Evolutionary conservation across 2,329 filamentous ascomycete genomes (phyloP), one percentile per base, ranked within the genome.

Genomic region (Aquanectria penicillioides): DNA sequence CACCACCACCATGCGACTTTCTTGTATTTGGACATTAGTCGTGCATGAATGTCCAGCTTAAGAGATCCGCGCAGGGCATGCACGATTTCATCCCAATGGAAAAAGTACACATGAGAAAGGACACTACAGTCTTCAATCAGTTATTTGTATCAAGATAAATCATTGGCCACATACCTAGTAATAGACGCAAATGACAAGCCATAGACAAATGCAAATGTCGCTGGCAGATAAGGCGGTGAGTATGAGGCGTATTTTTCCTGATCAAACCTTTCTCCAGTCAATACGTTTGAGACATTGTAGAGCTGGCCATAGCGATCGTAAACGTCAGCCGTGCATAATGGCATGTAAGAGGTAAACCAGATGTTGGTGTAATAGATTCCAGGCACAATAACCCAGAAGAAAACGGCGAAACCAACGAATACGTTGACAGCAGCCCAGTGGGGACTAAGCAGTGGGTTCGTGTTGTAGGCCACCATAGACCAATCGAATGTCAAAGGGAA

Each of bases 401-500:
- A 80, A 34, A 88, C 73, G 69, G 81, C 81, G 31, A 83, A 61
- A 5, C 86, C 75, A 43, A 84, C 78, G 25, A 85, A 64, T 3
- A 85, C 86, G 65, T 89, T 89, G 47, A 80, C 80, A 51, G 87
- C 83, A 8, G 85, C 86, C 68, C 86, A 84, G 70, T 82, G 86
- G 3, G 86, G 86, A 2, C 84, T 80, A 56, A 87, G 84, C 23
- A 88, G 73, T 11, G 86, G 86, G 17, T 80, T 84, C 13, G 74
- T 73, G 50, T 85, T 77, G 67, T 83, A 89, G 2, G 83, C 81
- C 56, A 88, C 78, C 50, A 86, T 80, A 46, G 82, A 83, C 88
- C 88, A 90, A 73, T 90, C 88, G 56, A 91, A 86, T 0, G 87
- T 89, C 12, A 89, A 81, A 10, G 87, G 87, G 22, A 90, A 78